These are phyloP conservation scores for Heracleum sosnowskyi DNA, from an alignment of 129 eudicot genomes.

Conservation along the genomic window DNA sequence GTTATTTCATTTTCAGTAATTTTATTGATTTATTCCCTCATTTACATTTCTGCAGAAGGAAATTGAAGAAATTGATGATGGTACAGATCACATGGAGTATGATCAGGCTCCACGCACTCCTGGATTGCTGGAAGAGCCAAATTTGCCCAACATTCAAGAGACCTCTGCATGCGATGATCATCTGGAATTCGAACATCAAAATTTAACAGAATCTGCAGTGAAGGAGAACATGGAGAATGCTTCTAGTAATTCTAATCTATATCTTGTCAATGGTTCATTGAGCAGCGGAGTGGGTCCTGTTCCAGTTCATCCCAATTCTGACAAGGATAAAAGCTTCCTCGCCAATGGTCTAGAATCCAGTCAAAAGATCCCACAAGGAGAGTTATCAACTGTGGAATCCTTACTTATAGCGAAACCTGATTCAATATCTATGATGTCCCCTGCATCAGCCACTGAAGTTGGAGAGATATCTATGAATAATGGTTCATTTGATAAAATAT, in stretches of 20 bases:
- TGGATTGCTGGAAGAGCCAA: slow-evolving; percentile 79
- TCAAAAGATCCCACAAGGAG: slow-evolving; percentile 24
- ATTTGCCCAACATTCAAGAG: slow-evolving; percentile 62
- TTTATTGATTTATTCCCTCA: background rate
- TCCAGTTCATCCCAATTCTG: slow-evolving; percentile 4
- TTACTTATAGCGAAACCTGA: slow-evolving; percentile 15
- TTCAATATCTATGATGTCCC: slow-evolving; percentile 22
- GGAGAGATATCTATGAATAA: slow-evolving; percentile 12
- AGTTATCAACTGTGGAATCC: slow-evolving; percentile 21
- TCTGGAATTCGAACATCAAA: slow-evolving; percentile 55
- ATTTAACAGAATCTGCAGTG: slow-evolving; percentile 26
- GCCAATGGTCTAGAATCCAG: slow-evolving; percentile 24
- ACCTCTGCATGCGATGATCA: slow-evolving; percentile 72
- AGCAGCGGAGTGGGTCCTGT: slow-evolving; percentile 9
- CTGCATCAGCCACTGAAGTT: slow-evolving; percentile 19
- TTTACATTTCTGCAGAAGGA: slow-evolving; percentile 9
- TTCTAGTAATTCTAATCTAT: slow-evolving; percentile 23
- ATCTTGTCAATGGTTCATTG: slow-evolving; percentile 12
- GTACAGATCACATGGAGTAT: slow-evolving; percentile 47
- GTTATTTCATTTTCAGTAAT: background rate
- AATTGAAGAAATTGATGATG: slow-evolving; percentile 32
- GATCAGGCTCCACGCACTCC: slow-evolving; percentile 96
- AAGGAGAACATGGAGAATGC: slow-evolving; percentile 33
- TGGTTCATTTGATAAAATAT: slow-evolving; percentile 20
- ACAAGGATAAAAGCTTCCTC: slow-evolving; percentile 23